Evolutionary conservation across 2,329 filamentous ascomycete genomes (phyloP), one percentile per base, ranked within the genome.

Genomic region (Ophiosphaerella herpotricha): DNA sequence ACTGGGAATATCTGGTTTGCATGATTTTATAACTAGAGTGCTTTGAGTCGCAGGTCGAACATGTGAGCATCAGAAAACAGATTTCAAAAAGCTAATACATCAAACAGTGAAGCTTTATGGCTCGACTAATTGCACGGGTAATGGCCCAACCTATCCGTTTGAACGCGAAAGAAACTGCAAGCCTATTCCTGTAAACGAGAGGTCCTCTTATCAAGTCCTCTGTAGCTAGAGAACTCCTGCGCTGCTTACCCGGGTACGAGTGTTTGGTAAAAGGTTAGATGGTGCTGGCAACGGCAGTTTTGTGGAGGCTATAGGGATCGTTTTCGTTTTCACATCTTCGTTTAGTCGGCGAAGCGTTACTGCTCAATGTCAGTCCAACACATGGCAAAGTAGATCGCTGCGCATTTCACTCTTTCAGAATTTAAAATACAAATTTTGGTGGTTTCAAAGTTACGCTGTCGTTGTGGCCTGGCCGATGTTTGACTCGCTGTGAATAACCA

Each of bases 331-430:
- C 21, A 34, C 4, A 8, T 43, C 23, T 23, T 21, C 14, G 11
- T 11, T 29, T 29, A 29, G 7, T 8, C 11, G n/a, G 26, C 7
- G 21, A 18, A 34, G 40, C 14, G 29, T 16, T 43, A 16, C 26
- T 43, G 40, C 40, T 43, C 18, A 31, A 11, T 43, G 29, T 43
- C 33, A 13, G 40, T 43, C 24, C 40, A 43, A 43, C 40, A 43
- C 40, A 33, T 33, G 33, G 7, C 33, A 35, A n/a, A 7, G 26
- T 5, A 29, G 6, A 11, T 11, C 7, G 26, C 26, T 29, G 9
- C 26, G 26, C 26, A 35, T 7, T 11, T 35, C 13, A n/a, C 13
- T 35, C 14, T 35, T 35, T 14, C 4, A 14, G 33, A 7, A 8
- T 35, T n/a, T 7, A 7, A 35, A 35, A 35, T 14, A 14, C 9